Conservation (phyloP, 2,329 filamentous ascomycete species). For the Trichoderma simmonsii region DNA sequence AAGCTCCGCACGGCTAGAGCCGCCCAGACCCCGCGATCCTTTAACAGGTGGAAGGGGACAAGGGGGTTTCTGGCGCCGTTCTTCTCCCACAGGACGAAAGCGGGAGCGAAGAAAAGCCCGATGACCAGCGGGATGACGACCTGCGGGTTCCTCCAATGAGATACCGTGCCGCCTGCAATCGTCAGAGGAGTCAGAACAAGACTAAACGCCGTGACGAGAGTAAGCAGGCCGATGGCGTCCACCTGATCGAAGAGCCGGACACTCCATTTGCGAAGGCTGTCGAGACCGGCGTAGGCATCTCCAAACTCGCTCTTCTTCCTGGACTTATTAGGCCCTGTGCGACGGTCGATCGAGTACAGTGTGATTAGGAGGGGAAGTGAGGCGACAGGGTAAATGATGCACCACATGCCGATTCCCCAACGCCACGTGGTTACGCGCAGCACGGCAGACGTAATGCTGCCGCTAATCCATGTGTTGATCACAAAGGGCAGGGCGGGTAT, state of each 20-base stretch:
- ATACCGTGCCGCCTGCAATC: conserved; percentile 47
- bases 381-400: conserved; percentile 57
- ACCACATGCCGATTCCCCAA: conserved; percentile 65
- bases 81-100: conserved; percentile 54
- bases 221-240: conserved; percentile 48
- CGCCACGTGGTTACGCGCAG: conserved; percentile 51
- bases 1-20: conserved; percentile 52
- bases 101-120: conserved; percentile 47
- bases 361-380: conserved; percentile 52
- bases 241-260: conserved; percentile 54
- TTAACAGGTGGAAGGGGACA: conserved; percentile 55
- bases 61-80: conserved; percentile 48
- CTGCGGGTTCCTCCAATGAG: conserved; percentile 49
- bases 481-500: conserved; percentile 58
- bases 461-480: conserved; percentile 63
- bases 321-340: background rate
- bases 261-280: conserved; percentile 31
- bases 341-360: conserved; percentile 34
- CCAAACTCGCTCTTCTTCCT: background rate
- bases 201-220: conserved; percentile 45
- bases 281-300: background rate
- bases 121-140: conserved; percentile 51
- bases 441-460: conserved; percentile 52
- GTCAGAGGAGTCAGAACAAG: conserved; percentile 52
- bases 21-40: conserved; percentile 60